These are phyloP conservation scores for Epichloe scottii DNA, from an alignment of 2,329 filamentous ascomycete genomes.

Conservation along the genomic window DNA sequence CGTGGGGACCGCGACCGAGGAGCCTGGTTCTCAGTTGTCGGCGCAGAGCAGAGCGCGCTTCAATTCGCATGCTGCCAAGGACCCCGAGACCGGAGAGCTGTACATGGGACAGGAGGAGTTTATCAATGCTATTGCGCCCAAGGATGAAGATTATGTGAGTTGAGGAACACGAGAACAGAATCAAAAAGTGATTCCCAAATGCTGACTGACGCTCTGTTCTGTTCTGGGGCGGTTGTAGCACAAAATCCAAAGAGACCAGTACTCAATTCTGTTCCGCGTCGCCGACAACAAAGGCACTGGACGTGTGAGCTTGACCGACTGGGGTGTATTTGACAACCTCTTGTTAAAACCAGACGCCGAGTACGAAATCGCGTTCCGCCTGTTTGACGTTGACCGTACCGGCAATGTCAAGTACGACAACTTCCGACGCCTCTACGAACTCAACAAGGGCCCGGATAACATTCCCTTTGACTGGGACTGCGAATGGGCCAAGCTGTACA, in stretches of 20 bases:
- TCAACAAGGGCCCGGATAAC: constrained; percentile 72
- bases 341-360: constrained; percentile 91
- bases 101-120: constrained; percentile 81
- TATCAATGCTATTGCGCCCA: constrained; percentile 77
- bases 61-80: constrained; percentile 60
- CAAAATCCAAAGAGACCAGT: constrained; percentile 95
- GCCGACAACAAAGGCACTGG: constrained; percentile 70
- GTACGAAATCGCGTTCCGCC: constrained; percentile 95
- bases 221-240: constrained; percentile 43
- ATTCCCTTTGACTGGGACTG: constrained; percentile 96
- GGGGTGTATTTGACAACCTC: constrained; percentile 88
- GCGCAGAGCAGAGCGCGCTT: constrained; percentile 67
- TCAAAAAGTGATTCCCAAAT: neutral
- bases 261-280: constrained; percentile 82
- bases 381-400: constrained; percentile 79
- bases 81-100: constrained; percentile 61
- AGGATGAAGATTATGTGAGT: constrained; percentile 82
- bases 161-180: neutral
- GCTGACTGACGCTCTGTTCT: neutral
- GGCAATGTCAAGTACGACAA: constrained; percentile 83
- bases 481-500: constrained; percentile 91
- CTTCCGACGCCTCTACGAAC: constrained; percentile 73
- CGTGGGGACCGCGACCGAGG: constrained; percentile 41
- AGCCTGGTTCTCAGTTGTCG: constrained; percentile 48
- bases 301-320: constrained; percentile 69